These are phyloP conservation scores for Pythium folliculosum DNA, from an alignment of 352 stramenopile species.

Conservation along the genomic window DNA sequence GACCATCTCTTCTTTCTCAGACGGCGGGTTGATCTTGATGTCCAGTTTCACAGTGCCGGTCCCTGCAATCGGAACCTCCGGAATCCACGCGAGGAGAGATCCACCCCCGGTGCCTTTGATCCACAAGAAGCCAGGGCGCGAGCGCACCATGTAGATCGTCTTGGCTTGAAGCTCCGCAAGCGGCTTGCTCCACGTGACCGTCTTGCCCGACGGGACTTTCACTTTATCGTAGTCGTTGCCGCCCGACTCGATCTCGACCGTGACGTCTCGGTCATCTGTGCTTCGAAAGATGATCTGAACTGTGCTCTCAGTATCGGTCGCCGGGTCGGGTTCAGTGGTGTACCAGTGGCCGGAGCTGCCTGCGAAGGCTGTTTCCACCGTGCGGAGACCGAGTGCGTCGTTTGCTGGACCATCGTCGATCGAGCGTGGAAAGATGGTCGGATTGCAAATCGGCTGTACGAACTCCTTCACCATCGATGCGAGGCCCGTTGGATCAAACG, in stretches of 20 bases:
- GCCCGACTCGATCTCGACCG: constrained; percentile 53
- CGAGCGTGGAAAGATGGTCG: constrained; percentile 45
- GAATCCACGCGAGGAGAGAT: constrained; percentile 64
- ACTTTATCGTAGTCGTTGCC: constrained; percentile 49
- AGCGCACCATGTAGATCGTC: constrained; percentile 74
- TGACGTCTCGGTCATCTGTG: constrained; percentile 47
- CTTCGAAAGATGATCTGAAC: constrained; percentile 43
- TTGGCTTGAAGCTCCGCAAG: constrained; percentile 43
- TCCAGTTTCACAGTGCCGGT: constrained; percentile 8
- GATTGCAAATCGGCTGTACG: constrained; percentile 56
- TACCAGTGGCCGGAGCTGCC: constrained; percentile 45
- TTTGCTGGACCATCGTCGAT: constrained; percentile 50
- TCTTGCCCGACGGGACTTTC: constrained; percentile 36
- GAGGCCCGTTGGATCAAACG: constrained; percentile 51
- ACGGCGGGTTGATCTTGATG: constrained; percentile 9
- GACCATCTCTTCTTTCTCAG: constrained; percentile 4
- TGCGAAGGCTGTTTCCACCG: constrained; percentile 44
- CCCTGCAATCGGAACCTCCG: constrained; percentile 23
- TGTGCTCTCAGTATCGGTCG: background rate
- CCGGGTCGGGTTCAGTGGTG: constrained; percentile 5
- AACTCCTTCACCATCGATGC: constrained; percentile 44
- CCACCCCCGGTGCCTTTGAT: constrained; percentile 59
- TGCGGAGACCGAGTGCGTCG: constrained; percentile 45
- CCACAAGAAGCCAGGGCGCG: constrained; percentile 54
- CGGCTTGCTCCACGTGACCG: constrained; percentile 39